A percentile compares a stretch with the other conserved stretches of the same genome.
phyloP scores from a whole-genome alignment of 2,329 filamentous ascomycete genomes.

The Fonsecaea nubica region DNA sequence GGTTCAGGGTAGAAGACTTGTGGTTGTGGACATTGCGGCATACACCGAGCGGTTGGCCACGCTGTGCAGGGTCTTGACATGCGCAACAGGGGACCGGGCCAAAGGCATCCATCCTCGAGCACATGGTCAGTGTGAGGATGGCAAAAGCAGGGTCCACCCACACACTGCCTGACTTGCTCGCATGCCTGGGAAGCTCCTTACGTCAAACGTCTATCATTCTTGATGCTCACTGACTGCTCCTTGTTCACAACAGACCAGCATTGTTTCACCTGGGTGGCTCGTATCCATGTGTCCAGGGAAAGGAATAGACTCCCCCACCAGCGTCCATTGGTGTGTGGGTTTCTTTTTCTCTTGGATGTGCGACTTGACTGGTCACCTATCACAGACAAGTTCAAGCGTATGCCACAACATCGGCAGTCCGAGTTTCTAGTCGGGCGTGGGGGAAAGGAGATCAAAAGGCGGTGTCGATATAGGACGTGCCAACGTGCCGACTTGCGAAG shows the following conservation, averaged over 20 bases:
- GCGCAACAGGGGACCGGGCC: not conserved
- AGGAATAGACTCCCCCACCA: not conserved
- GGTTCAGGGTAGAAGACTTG: not conserved
- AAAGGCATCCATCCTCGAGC: not conserved
- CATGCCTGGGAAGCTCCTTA: not conserved
- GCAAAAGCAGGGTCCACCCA: not conserved
- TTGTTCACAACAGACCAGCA: not conserved
- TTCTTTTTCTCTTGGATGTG: conserved; percentile 11
- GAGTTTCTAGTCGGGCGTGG: not conserved
- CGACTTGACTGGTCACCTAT: conserved; percentile 30
- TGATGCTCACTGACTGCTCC: not conserved
- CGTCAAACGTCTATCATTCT: not conserved
- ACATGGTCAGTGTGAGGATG: not conserved
- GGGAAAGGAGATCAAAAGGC: not conserved
- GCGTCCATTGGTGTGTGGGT: not conserved
- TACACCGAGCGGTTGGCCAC: not conserved
- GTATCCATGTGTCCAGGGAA: not conserved
- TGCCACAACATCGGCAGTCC: not conserved
- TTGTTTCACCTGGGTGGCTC: not conserved
- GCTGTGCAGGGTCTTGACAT: not conserved
- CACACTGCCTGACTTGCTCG: not conserved
- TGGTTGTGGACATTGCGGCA: not conserved
- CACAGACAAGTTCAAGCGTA: conserved; percentile 8
- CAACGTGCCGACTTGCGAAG: not conserved
- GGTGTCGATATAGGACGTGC: not conserved